Base-by-base conservation (phyloP, 805 yeast species). In the Nakazawaea ishiwadae region DNA sequence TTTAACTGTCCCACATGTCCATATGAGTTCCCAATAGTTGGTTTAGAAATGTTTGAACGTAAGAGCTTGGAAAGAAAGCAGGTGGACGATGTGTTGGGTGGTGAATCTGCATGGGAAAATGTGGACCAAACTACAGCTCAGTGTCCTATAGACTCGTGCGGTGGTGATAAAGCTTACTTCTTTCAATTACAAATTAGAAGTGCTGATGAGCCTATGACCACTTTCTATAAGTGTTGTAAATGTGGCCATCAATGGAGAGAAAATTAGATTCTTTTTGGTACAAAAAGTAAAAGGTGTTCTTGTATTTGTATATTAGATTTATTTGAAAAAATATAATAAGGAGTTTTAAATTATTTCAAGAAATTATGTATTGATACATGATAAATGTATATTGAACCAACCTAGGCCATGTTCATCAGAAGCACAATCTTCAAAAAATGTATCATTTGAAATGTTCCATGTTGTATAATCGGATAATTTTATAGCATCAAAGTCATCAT, bases 201-300 rank as follows among this genome's bases (percentile, higher is more conserved):
- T 47, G 99, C 99, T 2, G 99, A 93, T 73, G 99, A 93, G 68
- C 99, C 99, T 18, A 93, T 93, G 98, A 93, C 99, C 0, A 91
- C 98, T 2, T 93, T 93, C 60, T 91, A 87, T 62, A 89, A 91
- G 62, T 93, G 99, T 68, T 89, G 89, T 28, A 82, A 79, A 48
- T 93, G 99, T 69, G 86, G 87, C 37, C 76, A 88, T 57, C 95
- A 91, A 64, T 93, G 99, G 99, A 84, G 96, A 65, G 99, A 93
- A 55, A 93, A 93, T 55, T 93, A 57, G 40, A 12, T n/a, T 23
- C 26, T 8, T 23, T 7, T 23, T 7, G 10, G 26, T 7, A 23
- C 7, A 23, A 23, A 10, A 8, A 10, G 26, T 23, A 10, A 23
- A 7, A 8, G 26, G 26, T 7, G 26, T 23, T 10, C n/a, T n/a